Evolutionary conservation across 2,329 filamentous ascomycete genomes (phyloP), one percentile per base, ranked within the genome.

Genomic region (Stachybotrys chartarum): DNA sequence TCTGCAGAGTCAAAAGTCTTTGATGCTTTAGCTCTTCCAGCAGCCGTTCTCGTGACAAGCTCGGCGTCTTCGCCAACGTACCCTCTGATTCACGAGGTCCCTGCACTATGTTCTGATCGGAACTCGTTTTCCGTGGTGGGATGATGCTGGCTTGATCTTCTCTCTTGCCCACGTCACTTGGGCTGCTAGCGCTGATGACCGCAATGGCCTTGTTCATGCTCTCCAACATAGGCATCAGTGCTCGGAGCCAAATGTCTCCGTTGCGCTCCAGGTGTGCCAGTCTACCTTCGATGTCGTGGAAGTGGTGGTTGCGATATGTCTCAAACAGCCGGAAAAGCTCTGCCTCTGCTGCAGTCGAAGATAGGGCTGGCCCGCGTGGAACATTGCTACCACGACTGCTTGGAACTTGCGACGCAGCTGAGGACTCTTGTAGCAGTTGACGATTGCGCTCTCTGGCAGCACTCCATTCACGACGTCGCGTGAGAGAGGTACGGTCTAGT

Each of bases 281-380:
- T 1, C 78, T 73, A 11, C 69, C 69, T 58, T 79, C 77, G 65
- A 80, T 74, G 45, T 81, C 78, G 30, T 69, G 70, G 16, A 77
- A 64, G 7, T 72, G 75, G 18, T 71, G 67, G 56, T 76, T 73
- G 10, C 70, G 67, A 31, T 76, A 70, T 4, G 66, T 68, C 51
- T 77, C 72, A 56, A 77, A 75, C 8, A 71, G 68, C 5, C 64
- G 61, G 17, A 71, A 54, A 10, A 75, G 64, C 54, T 75, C 69
- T 54, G 66, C 67, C 51, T 73, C 70, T 42, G 35, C 35, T 10
- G 35, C 35, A 42, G 35, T 10, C 35, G 24, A 24, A 24, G 14
- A 42, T 14, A 42, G 14, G 35, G 35, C 35, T 42, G 35, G 10
- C 35, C 10, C 35, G 3, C 10, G 10, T 42, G 35, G 35, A 42